Percentiles rank a stretch among this genome's conserved stretches.
These are phyloP conservation scores for Populus simonii DNA, from an alignment of 345 rosid genomes.

Conservation along the genomic window DNA sequence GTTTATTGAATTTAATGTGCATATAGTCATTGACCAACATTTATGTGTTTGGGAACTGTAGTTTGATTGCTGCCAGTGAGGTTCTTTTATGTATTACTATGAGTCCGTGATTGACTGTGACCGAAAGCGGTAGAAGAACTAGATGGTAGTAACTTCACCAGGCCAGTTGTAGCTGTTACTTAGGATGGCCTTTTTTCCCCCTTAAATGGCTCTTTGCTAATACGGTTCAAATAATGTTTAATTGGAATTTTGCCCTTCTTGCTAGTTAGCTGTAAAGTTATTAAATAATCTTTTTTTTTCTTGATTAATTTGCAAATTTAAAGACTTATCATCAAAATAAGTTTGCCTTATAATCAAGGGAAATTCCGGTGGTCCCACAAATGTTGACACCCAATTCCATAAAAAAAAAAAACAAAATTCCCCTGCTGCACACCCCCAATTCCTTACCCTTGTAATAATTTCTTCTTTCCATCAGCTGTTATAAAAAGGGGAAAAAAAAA, in stretches of 20 bases:
- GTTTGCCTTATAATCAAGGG: no score
- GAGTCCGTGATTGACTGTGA: constrained; percentile 9
- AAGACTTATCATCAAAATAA: no score
- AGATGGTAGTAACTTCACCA: constrained; percentile 7
- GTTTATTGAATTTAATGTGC: constrained; percentile 26
- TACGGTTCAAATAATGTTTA: neutral
- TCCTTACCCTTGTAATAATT: no score
- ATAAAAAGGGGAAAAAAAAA: no score
- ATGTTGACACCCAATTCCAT: no score
- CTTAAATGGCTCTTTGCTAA: neutral
- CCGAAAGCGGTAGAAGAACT: constrained; percentile 16
- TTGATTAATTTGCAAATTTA: no score
- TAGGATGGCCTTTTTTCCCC: neutral
- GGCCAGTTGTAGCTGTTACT: constrained; percentile 12
- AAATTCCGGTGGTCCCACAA: no score
- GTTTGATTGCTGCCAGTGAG: constrained; percentile 27
- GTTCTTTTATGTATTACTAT: constrained; percentile 17
- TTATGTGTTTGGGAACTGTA: constrained; percentile 14
- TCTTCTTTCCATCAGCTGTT: no score
- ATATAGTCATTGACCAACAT: constrained; percentile 23
- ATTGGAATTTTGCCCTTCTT: constrained; percentile 1
- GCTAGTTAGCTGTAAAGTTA: no score
- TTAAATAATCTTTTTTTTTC: no score
- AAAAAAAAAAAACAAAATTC: no score
- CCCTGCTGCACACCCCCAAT: no score